These are phyloP conservation scores for Parmelia sp. DNA, from an alignment of 495 filamentous ascomycete genomes.

Conservation along the genomic window DNA sequence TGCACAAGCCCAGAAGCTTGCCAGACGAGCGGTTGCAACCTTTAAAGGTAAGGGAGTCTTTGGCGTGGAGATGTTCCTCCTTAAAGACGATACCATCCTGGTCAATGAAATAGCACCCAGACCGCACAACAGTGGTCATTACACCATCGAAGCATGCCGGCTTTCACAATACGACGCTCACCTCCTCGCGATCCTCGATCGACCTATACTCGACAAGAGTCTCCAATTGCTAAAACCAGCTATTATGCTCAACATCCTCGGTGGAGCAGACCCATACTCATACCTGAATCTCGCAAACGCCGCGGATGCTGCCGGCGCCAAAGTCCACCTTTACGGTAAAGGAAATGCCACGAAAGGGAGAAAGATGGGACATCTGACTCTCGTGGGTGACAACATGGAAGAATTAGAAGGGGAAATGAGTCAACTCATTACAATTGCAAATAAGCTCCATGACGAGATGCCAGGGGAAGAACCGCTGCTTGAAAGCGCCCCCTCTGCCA, in stretches of 20 bases:
- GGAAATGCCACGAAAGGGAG: slow-evolving; percentile 71
- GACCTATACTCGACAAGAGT: slow-evolving; percentile 58
- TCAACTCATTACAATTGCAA: slow-evolving; percentile 57
- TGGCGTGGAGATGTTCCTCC: slow-evolving; percentile 93
- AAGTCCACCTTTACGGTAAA: slow-evolving; percentile 89
- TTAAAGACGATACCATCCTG: slow-evolving; percentile 64
- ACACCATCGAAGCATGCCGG: slow-evolving; percentile 89
- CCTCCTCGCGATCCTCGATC: slow-evolving; percentile 74
- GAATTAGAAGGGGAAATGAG: slow-evolving; percentile 66
- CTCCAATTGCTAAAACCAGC: slow-evolving; percentile 55
- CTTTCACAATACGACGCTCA: slow-evolving; percentile 91
- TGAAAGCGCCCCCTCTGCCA: neutral
- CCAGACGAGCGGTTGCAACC: slow-evolving; percentile 67
- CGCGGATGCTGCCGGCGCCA: slow-evolving; percentile 55
- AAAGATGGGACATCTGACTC: slow-evolving; percentile 92
- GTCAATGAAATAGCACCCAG: slow-evolving; percentile 94
- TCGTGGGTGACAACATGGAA: slow-evolving; percentile 60
- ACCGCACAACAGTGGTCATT: slow-evolving; percentile 86
- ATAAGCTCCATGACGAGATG: slow-evolving; percentile 50
- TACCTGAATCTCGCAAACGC: slow-evolving; percentile 61
- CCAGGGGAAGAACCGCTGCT: neutral
- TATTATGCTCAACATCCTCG: slow-evolving; percentile 97
- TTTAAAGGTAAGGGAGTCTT: slow-evolving; percentile 90
- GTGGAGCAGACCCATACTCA: slow-evolving; percentile 60
- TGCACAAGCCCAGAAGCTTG: slow-evolving; percentile 66